phyloP scores from a whole-genome alignment of 139 green algal species.

The Diplosphaera chodatii region DNA sequence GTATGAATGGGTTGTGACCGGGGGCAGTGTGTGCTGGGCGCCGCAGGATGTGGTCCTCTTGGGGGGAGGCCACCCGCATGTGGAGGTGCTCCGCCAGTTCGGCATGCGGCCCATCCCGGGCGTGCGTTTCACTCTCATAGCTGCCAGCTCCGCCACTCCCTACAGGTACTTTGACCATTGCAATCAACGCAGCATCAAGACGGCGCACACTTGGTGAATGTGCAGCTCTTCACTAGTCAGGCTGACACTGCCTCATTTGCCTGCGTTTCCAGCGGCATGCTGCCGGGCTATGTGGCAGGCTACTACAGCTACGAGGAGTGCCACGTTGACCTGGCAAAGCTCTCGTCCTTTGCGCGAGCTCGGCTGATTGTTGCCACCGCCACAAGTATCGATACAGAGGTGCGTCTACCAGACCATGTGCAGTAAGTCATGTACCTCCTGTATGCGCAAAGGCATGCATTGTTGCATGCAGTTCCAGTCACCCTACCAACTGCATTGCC shows the following conservation, averaged over 20 bases:
- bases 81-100: slow-evolving; percentile 73
- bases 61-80: slow-evolving; percentile 76
- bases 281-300: slow-evolving; percentile 87
- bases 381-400: slow-evolving; percentile 49
- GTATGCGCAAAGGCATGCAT: too few relatives aligned
- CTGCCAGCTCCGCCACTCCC: slow-evolving; percentile 74
- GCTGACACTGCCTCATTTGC: too few relatives aligned
- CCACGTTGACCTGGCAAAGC: slow-evolving; percentile 83
- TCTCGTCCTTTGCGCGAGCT: slow-evolving; percentile 65
- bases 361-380: slow-evolving; percentile 73
- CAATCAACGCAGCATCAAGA: too few relatives aligned
- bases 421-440: too few relatives aligned
- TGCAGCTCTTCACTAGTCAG: too few relatives aligned
- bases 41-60: slow-evolving; percentile 88
- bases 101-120: slow-evolving; percentile 68
- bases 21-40: too few relatives aligned
- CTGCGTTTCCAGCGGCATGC: slow-evolving; percentile 78
- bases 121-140: slow-evolving; percentile 83
- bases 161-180: slow-evolving; percentile 69
- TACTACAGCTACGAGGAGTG: slow-evolving; percentile 88
- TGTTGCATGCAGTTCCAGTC: too few relatives aligned
- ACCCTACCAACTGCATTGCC: too few relatives aligned
- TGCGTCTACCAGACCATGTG: too few relatives aligned
- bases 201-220: too few relatives aligned
- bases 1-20: too few relatives aligned